Evolutionary conservation across 306 rosid genomes (phyloP).

Genomic region (Senna tora): DNA sequence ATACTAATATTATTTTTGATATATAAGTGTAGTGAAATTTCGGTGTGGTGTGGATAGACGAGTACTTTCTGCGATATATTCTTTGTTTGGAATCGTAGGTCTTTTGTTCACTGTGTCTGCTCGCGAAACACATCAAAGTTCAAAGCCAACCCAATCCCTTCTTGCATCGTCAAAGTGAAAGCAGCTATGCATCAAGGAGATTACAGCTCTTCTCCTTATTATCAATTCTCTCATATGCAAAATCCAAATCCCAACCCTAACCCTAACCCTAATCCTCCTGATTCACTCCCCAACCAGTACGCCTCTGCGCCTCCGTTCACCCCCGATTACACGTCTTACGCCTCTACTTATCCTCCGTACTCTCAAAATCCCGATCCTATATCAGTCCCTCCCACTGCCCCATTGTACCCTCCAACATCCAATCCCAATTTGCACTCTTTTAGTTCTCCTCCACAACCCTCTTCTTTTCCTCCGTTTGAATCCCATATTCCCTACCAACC

Average conservation of each 20-base stretch:
- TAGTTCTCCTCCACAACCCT: constrained; percentile 54
- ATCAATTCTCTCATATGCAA: constrained; percentile 48
- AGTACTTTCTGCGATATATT: no score
- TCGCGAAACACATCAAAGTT: background rate
- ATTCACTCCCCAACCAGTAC: constrained; percentile 49
- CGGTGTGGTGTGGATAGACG: no score
- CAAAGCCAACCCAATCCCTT: background rate
- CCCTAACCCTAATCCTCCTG: constrained; percentile 40
- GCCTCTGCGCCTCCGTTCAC: constrained; percentile 75
- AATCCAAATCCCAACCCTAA: constrained; percentile 44
- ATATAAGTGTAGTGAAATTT: no score
- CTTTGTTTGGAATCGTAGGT: no score
- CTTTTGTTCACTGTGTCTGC: background rate
- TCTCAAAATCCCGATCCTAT: constrained; percentile 59
- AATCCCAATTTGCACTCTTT: constrained; percentile 48
- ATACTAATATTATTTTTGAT: no score
- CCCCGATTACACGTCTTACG: constrained; percentile 50
- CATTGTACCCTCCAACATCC: constrained; percentile 45
- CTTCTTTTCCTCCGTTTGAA: constrained; percentile 63
- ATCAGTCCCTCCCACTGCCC: constrained; percentile 55
- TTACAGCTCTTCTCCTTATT: constrained; percentile 57
- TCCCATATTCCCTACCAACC: constrained; percentile 55
- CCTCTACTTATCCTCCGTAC: constrained; percentile 49
- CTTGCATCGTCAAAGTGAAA: constrained; percentile 1
- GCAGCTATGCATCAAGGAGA: constrained; percentile 72